Conservation (phyloP, 805 yeast genomes). For the Priceomyces fermenticarens region DNA sequence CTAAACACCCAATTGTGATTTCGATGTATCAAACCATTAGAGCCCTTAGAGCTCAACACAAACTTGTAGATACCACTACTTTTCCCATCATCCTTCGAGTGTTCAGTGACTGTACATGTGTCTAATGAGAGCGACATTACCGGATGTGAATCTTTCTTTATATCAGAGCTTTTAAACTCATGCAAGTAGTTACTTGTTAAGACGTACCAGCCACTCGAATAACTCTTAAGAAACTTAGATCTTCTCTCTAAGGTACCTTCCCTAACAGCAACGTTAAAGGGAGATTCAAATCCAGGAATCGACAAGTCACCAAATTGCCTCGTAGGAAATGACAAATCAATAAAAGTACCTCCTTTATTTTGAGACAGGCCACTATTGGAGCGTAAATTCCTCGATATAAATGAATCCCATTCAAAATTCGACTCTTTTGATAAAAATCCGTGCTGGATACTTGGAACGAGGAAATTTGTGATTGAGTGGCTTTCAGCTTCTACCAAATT, state of each 20-base stretch:
- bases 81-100: conserved; percentile 66
- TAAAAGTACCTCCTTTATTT: conserved; percentile 34
- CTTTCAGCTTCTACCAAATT: conserved; percentile 70
- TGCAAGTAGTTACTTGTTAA: conserved; percentile 85
- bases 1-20: conserved; percentile 95
- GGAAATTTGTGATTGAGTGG: conserved; percentile 61
- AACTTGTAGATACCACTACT: conserved; percentile 65
- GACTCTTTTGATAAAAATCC: conserved; percentile 73
- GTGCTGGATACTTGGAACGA: conserved; percentile 55
- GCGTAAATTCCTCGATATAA: conserved; percentile 62
- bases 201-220: conserved; percentile 87
- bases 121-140: conserved; percentile 78
- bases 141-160: conserved; percentile 78
- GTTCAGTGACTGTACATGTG: conserved; percentile 80
- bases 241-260: conserved; percentile 85
- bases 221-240: conserved; percentile 88
- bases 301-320: conserved; percentile 46
- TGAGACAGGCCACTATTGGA: conserved; percentile 21
- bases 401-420: conserved; percentile 84
- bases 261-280: conserved; percentile 60
- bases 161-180: conserved; percentile 81
- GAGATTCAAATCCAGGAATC: conserved; percentile 68
- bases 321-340: conserved; percentile 37
- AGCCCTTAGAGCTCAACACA: conserved; percentile 67
- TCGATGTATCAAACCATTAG: conserved; percentile 69